Conservation (phyloP, 2,329 filamentous ascomycete species). For the Aschersonia sp. region DNA sequence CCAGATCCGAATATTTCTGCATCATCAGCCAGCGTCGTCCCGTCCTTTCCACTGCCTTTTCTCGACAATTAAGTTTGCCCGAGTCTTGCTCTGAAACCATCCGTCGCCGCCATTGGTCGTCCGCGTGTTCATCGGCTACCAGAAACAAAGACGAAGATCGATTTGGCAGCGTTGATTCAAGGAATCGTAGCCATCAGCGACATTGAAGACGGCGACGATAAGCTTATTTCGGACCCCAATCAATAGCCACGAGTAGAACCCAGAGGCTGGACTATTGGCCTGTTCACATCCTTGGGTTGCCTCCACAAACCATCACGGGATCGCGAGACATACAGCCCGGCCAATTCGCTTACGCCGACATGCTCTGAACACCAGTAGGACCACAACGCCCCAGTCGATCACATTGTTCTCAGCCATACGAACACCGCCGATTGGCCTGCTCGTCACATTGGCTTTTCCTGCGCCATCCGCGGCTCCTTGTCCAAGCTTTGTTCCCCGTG, state of each 20-base stretch:
- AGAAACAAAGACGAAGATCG: no score
- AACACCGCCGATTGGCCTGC: not conserved
- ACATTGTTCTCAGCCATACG: not conserved
- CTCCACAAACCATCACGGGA: not conserved
- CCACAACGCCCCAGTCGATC: no score
- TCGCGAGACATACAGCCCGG: not conserved
- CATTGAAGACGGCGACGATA: not conserved
- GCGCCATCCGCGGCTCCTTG: not conserved
- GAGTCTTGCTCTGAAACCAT: no score
- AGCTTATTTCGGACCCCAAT: not conserved
- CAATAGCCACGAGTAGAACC: not conserved
- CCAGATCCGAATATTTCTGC: conserved; percentile 1
- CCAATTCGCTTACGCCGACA: not conserved
- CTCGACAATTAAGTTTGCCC: not conserved
- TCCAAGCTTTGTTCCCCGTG: not conserved
- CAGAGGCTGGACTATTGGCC: not conserved
- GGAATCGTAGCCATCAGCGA: not conserved
- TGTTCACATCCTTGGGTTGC: not conserved
- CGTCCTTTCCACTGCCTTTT: conserved; percentile 2
- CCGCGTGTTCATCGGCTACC: no score
- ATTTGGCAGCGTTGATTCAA: no score
- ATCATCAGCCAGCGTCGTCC: conserved; percentile 1
- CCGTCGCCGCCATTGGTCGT: no score
- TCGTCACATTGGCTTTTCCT: not conserved
- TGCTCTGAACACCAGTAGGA: no score